Evolutionary conservation across 495 filamentous ascomycete genomes (phyloP), one percentile per base, ranked within the genome.

Genomic region (Aspergillus steynii): DNA sequence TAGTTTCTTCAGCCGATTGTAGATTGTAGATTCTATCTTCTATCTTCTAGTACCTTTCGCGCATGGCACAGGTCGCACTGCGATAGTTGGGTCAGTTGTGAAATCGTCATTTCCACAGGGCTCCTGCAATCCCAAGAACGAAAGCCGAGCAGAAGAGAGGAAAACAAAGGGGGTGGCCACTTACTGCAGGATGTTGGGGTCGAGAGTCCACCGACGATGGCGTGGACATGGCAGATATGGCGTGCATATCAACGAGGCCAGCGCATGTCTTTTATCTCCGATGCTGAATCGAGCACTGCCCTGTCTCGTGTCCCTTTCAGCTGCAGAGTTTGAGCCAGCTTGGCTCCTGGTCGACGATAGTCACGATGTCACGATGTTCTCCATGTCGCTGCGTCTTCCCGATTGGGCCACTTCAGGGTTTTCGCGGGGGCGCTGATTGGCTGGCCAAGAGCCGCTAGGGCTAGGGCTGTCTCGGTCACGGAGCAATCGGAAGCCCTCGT

Each of bases 41-140:
- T 14, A 2, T 51, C 26, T 42, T 31, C 2, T 25, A 9, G 2
- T 64, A 69, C 67, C 62, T 70, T 70, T 50, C 67, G 67, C 5
- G 62, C 52, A 61, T 70, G 64, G 31, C 67, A 70, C 5, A 56
- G 42, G 26, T 70, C 67, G 58, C 67, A 70, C 67, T 69, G 50
- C 29, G 5, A 12, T 15, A 5, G 15, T 27, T 29, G n/a, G 1
- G 29, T 53, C 20, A 29, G 26, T 27, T 26, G n/a, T 50, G 10
- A 26, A 14, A 1, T n/a, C 1, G 3, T 27, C 49, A 50, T 9
- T 1, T 50, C 1, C 5, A n/a, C 6, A 6, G 26, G 20, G 20
- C 20, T 20, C 20, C 20, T 20, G 20, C 20, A 49, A 49, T n/a
- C 1, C 1, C 47, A 5, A 1, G 47, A 27, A 9, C 15, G 4